Percentiles rank a stretch among this genome's conserved stretches.
These are phyloP conservation scores for Pterocarpus santalinus DNA, from an alignment of 306 rosid genomes.

Conservation along the genomic window DNA sequence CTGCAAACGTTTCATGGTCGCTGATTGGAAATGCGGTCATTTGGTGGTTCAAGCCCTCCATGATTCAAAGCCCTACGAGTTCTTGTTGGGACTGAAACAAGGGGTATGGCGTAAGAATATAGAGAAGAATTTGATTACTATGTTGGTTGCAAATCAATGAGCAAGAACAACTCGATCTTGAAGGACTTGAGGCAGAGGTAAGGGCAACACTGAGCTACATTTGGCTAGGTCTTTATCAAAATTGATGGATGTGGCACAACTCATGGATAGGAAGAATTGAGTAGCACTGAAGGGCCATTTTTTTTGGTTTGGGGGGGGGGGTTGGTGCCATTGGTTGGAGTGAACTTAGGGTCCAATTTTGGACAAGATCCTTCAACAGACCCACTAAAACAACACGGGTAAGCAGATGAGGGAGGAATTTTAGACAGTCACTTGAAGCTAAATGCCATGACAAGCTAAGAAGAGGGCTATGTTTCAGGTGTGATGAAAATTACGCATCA, in stretches of 20 bases:
- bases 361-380: background rate
- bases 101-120: background rate
- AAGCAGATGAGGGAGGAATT: background rate
- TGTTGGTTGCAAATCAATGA: too few relatives aligned
- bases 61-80: background rate
- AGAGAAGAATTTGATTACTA: background rate
- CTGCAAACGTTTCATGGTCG: background rate
- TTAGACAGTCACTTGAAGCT: too few relatives aligned
- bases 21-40: background rate
- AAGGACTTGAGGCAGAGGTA: background rate
- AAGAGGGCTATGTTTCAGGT: too few relatives aligned
- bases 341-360: too few relatives aligned
- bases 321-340: too few relatives aligned
- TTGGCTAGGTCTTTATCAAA: background rate
- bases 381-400: background rate
- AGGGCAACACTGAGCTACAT: background rate
- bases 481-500: background rate
- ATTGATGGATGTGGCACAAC: background rate
- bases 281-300: too few relatives aligned
- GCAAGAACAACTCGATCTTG: background rate
- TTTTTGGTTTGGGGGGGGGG: too few relatives aligned
- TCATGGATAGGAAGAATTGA: background rate
- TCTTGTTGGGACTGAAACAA: background rate
- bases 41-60: background rate
- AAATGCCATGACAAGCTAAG: background rate